Percentiles rank a stretch among this genome's conserved stretches.
These are phyloP conservation scores for Saccharomycopsis amapae DNA, from an alignment of 805 yeast species.

Conservation along the genomic window DNA sequence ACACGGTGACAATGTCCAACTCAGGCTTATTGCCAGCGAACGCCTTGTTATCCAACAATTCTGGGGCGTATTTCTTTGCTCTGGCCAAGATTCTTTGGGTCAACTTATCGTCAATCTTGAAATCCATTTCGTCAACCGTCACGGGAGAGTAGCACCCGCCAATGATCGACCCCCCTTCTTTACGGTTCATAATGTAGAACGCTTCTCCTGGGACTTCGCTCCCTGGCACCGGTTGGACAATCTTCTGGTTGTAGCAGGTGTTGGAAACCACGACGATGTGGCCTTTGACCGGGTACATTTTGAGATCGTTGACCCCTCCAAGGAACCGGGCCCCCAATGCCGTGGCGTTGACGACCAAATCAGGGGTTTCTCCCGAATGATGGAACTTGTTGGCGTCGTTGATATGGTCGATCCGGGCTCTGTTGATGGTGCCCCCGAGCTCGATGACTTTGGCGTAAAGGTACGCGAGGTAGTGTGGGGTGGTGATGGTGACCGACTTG, in stretches of 20 bases:
- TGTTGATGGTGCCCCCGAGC: slow-evolving; percentile 41
- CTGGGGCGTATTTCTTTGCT: slow-evolving; percentile 32
- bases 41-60: slow-evolving; percentile 28
- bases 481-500: slow-evolving; percentile 52
- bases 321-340: slow-evolving; percentile 44
- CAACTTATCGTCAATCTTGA: slow-evolving; percentile 35
- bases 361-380: slow-evolving; percentile 34
- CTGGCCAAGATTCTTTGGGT: slow-evolving; percentile 40
- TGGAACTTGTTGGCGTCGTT: slow-evolving; percentile 43
- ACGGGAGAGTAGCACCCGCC: slow-evolving; percentile 42
- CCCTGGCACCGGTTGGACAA: slow-evolving; percentile 25
- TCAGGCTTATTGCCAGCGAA: slow-evolving; percentile 28
- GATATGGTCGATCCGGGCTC: slow-evolving; percentile 36
- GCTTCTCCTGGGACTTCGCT: slow-evolving; percentile 36
- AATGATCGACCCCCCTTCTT: slow-evolving; percentile 64
- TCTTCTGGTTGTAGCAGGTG: slow-evolving; percentile 32
- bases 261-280: slow-evolving; percentile 50
- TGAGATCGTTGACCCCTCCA: slow-evolving; percentile 39
- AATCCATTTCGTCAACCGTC: slow-evolving; percentile 22
- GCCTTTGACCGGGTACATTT: slow-evolving; percentile 50
- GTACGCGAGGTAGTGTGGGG: slow-evolving; percentile 49
- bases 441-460: slow-evolving; percentile 39
- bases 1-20: slow-evolving; percentile 41
- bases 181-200: slow-evolving; percentile 59
- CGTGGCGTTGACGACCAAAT: slow-evolving; percentile 49